Conservation (phyloP, 352 stramenopile genomes). For the Phytophthora melonis region DNA sequence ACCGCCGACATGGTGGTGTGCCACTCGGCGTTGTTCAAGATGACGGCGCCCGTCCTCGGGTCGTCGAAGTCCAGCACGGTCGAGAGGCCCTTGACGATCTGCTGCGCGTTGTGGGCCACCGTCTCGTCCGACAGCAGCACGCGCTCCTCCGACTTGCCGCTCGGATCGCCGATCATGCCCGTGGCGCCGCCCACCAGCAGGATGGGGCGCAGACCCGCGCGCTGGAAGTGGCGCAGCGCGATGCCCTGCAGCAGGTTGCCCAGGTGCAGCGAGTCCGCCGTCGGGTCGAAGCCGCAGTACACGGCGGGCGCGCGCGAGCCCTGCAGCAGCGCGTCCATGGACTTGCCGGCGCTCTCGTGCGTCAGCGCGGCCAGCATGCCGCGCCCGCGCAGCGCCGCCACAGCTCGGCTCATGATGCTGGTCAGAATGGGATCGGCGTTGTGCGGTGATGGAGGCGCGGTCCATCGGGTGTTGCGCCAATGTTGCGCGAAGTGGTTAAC, state of each 20-base stretch:
- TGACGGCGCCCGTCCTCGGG: constrained; percentile 88
- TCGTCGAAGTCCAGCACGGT: constrained; percentile 96
- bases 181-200: constrained; percentile 88
- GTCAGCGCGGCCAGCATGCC: constrained; percentile 83
- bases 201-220: constrained; percentile 91
- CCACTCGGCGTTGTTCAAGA: constrained; percentile 99
- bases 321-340: constrained; percentile 65
- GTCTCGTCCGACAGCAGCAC: constrained; percentile 95
- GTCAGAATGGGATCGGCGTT: neutral
- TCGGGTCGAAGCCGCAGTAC: constrained; percentile 94
- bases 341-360: constrained; percentile 60
- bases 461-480: neutral
- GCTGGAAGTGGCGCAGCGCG: constrained; percentile 89
- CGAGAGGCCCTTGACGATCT: constrained; percentile 93
- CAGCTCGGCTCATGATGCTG: constrained; percentile 70
- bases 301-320: constrained; percentile 49
- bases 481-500: neutral
- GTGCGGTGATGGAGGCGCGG: constrained; percentile 9
- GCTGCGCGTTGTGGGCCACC: constrained; percentile 91
- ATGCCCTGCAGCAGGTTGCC: constrained; percentile 91
- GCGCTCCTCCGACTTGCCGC: constrained; percentile 97
- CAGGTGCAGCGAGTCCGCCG: constrained; percentile 92
- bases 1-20: constrained; percentile 95
- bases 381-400: constrained; percentile 66
- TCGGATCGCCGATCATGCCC: constrained; percentile 98